phyloP scores from a whole-genome alignment of 78 protist genomes.

The Speleostelium caveatum region DNA sequence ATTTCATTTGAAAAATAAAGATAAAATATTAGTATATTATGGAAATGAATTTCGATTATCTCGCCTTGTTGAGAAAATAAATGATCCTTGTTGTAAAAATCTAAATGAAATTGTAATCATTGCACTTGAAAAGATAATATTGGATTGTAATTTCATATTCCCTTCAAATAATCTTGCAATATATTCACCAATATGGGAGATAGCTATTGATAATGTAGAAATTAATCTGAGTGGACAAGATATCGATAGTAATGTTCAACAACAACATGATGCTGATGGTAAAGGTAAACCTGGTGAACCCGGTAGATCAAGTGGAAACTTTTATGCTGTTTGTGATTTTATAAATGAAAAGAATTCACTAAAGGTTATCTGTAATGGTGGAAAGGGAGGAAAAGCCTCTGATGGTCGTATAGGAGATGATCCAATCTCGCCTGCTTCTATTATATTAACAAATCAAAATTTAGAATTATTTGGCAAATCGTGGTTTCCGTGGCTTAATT shows the following conservation, averaged over 20 bases:
- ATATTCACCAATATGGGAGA: background rate
- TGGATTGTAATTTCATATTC: background rate
- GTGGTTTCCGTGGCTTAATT: background rate
- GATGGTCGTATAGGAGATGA: background rate
- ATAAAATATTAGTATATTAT: too few relatives aligned
- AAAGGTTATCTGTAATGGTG: background rate
- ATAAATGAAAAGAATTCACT: background rate
- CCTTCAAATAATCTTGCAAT: background rate
- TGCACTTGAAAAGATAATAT: background rate
- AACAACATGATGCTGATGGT: too few relatives aligned
- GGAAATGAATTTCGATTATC: too few relatives aligned
- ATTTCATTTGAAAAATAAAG: too few relatives aligned
- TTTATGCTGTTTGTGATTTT: background rate
- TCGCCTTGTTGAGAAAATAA: too few relatives aligned
- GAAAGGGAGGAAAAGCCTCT: background rate
- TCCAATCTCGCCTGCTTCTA: background rate
- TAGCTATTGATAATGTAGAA: background rate
- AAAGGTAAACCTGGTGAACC: too few relatives aligned
- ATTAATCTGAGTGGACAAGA: background rate
- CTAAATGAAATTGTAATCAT: background rate
- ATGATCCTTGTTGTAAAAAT: too few relatives aligned
- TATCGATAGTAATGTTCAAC: too few relatives aligned
- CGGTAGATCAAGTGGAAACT: too few relatives aligned
- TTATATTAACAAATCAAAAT: background rate
- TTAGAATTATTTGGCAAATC: background rate